Evolutionary conservation across 2,329 filamentous ascomycete genomes (phyloP).

Genomic region (Exophiala spinifera): DNA sequence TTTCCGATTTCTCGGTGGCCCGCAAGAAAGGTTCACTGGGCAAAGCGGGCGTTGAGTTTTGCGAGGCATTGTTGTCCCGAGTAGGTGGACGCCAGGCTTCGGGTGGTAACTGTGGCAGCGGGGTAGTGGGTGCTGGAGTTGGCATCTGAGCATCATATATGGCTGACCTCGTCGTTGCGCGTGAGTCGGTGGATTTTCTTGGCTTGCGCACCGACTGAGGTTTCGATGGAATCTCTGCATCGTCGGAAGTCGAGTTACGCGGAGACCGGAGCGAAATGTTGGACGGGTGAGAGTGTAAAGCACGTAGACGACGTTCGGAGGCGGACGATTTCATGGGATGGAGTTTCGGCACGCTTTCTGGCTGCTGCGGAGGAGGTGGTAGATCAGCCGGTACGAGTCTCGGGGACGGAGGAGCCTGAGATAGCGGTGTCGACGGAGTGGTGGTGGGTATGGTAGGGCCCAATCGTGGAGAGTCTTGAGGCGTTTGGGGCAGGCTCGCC

Average conservation of each 20-base stretch:
- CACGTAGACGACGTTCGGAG: slow-evolving; percentile 25
- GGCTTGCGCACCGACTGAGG: slow-evolving; percentile 18
- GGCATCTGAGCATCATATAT: slow-evolving; percentile 23
- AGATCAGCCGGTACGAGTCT: slow-evolving; percentile 12
- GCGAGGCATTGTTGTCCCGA: slow-evolving; percentile 4
- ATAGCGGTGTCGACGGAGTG: not conserved
- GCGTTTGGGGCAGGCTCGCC: slow-evolving; percentile 20
- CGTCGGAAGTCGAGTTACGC: slow-evolving; percentile 21
- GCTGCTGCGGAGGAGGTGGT: slow-evolving; percentile 7
- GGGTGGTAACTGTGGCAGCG: slow-evolving; percentile 22
- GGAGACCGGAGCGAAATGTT: slow-evolving; percentile 20
- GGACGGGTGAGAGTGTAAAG: slow-evolving; percentile 28
- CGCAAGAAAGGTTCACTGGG: slow-evolving; percentile 13
- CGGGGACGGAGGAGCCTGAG: slow-evolving; percentile 12
- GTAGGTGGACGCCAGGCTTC: slow-evolving; percentile 20
- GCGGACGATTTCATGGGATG: slow-evolving; percentile 22
- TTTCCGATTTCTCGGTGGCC: slow-evolving; percentile 18
- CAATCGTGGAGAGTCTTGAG: slow-evolving; percentile 22
- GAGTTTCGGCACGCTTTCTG: slow-evolving; percentile 13
- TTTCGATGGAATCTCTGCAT: slow-evolving; percentile 15
- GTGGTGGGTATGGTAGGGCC: slow-evolving; percentile 1
- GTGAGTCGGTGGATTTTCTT: slow-evolving; percentile 24
- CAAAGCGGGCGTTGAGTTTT: slow-evolving; percentile 3
- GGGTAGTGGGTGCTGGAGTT: slow-evolving; percentile 25
- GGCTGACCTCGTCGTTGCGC: slow-evolving; percentile 19